A percentile compares a stretch with the other conserved stretches of the same genome.
phyloP scores from a whole-genome alignment of 108 stramenopile genomes.

The Parietichytrium sp. region DNA sequence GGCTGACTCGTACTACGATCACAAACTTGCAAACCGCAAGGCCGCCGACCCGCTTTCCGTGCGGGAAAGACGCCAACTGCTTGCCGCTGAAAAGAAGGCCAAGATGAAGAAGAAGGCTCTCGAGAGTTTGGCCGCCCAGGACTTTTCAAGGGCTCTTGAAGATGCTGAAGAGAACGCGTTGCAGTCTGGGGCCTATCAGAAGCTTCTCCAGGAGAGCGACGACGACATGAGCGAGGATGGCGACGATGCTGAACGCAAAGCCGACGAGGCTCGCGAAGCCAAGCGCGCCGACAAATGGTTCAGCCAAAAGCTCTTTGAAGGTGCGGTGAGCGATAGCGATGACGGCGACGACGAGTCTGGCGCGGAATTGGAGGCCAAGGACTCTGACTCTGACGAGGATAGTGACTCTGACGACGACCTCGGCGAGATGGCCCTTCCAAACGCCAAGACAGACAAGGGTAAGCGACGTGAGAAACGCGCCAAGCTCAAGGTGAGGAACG shows the following conservation, averaged over 20 bases:
- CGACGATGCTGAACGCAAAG: slow-evolving; percentile 46
- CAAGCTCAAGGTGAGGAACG: slow-evolving; percentile 81
- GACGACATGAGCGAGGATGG: slow-evolving; percentile 5
- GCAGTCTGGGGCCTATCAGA: slow-evolving; percentile 47
- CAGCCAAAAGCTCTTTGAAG: slow-evolving; percentile 78
- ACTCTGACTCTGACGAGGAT: slow-evolving; percentile 20
- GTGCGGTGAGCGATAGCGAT: slow-evolving; percentile 64
- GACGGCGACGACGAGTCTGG: slow-evolving; percentile 48
- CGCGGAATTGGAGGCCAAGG: slow-evolving; percentile 58
- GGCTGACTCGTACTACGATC: not conserved
- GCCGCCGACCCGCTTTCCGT: not conserved
- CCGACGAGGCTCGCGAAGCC: slow-evolving; percentile 58
- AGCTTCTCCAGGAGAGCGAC: slow-evolving; percentile 52
- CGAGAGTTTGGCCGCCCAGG: not conserved
- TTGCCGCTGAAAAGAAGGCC: slow-evolving; percentile 29
- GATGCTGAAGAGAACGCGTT: slow-evolving; percentile 64
- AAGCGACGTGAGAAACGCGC: slow-evolving; percentile 86
- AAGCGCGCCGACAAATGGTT: slow-evolving; percentile 74
- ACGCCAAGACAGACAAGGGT: slow-evolving; percentile 85
- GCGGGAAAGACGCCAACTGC: not conserved
- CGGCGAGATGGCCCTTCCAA: slow-evolving; percentile 76
- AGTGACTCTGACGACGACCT: slow-evolving; percentile 71
- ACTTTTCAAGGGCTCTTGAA: not conserved
- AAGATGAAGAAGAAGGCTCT: slow-evolving; percentile 34
- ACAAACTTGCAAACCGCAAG: not conserved